Evolutionary conservation across 805 yeast genomes (phyloP).

Genomic region (Clavispora asparagi): DNA sequence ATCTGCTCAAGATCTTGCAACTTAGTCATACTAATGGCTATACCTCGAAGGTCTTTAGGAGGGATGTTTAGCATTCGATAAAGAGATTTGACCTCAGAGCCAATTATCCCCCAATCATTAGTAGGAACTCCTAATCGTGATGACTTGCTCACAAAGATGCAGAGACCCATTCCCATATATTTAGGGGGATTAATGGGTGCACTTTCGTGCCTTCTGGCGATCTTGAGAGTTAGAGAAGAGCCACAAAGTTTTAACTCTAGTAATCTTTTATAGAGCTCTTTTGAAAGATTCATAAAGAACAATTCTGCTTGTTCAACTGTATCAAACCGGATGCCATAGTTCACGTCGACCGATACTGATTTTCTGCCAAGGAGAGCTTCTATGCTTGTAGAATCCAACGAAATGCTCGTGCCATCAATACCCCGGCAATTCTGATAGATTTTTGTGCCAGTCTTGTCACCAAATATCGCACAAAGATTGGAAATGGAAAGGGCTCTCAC

Average conservation of each 20-base stretch:
- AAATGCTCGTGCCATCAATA: constrained; percentile 56
- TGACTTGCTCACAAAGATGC: constrained; percentile 59
- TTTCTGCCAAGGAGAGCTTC: constrained; percentile 52
- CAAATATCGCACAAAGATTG: constrained; percentile 47
- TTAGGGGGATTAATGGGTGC: constrained; percentile 79
- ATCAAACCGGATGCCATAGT: constrained; percentile 83
- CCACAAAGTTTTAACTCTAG: constrained; percentile 44
- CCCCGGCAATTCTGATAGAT: constrained; percentile 61
- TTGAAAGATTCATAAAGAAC: constrained; percentile 54
- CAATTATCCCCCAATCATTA: constrained; percentile 53
- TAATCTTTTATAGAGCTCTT: constrained; percentile 56
- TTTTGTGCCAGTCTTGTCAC: constrained; percentile 65
- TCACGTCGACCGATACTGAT: constrained; percentile 81
- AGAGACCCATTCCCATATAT: constrained; percentile 77
- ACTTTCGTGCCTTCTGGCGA: constrained; percentile 56
- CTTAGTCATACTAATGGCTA: constrained; percentile 65
- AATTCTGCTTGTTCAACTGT: constrained; percentile 53
- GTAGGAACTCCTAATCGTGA: constrained; percentile 59
- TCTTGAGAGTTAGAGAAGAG: constrained; percentile 54
- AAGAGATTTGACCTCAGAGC: constrained; percentile 53
- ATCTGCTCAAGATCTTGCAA: constrained; percentile 37
- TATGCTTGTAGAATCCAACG: constrained; percentile 43
- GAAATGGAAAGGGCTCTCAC: constrained; percentile 29
- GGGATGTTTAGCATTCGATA: constrained; percentile 54
- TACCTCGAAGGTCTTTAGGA: constrained; percentile 68